Percentiles rank a stretch among this genome's conserved stretches.
phyloP scores from a whole-genome alignment of 768 basidiomycete genomes.

The Lentinula aciculospora region DNA sequence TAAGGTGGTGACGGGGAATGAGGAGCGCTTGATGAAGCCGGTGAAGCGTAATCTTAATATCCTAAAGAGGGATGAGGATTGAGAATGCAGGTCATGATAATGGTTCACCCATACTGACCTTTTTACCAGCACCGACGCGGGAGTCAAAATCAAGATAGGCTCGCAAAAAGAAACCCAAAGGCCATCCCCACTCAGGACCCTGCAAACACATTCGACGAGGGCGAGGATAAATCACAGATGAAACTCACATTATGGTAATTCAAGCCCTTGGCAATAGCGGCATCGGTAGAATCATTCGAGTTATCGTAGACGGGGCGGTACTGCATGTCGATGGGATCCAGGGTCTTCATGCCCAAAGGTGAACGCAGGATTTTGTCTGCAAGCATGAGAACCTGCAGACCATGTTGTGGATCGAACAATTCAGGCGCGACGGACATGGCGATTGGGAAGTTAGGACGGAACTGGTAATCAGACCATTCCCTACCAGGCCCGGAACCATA shows the following conservation, averaged over 20 bases:
- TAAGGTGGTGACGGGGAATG: slow-evolving; percentile 65
- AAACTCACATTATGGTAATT: slow-evolving; percentile 84
- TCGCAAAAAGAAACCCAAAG: slow-evolving; percentile 89
- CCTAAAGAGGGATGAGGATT: slow-evolving; percentile 32
- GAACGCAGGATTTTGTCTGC: slow-evolving; percentile 78
- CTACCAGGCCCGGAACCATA: slow-evolving; percentile 82
- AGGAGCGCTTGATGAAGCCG: slow-evolving; percentile 73
- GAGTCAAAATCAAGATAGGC: slow-evolving; percentile 90
- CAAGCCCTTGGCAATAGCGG: slow-evolving; percentile 82
- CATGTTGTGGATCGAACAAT: slow-evolving; percentile 78
- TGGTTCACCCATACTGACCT: slow-evolving; percentile 37
- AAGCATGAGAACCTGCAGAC: slow-evolving; percentile 72
- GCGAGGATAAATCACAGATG: not conserved
- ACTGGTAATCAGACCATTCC: slow-evolving; percentile 97
- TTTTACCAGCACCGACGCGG: slow-evolving; percentile 56
- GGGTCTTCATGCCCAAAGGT: slow-evolving; percentile 94
- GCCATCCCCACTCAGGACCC: slow-evolving; percentile 96
- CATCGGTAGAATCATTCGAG: slow-evolving; percentile 83
- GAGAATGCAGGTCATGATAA: not conserved
- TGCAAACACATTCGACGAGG: slow-evolving; percentile 25
- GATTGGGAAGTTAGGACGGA: slow-evolving; percentile 89
- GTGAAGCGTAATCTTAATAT: slow-evolving; percentile 68
- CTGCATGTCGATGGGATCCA: slow-evolving; percentile 83
- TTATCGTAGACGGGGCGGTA: slow-evolving; percentile 94
- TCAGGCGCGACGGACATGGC: slow-evolving; percentile 98